These are phyloP conservation scores for Eucalyptus urophylla DNA, from an alignment of 345 rosid genomes.

Conservation along the genomic window DNA sequence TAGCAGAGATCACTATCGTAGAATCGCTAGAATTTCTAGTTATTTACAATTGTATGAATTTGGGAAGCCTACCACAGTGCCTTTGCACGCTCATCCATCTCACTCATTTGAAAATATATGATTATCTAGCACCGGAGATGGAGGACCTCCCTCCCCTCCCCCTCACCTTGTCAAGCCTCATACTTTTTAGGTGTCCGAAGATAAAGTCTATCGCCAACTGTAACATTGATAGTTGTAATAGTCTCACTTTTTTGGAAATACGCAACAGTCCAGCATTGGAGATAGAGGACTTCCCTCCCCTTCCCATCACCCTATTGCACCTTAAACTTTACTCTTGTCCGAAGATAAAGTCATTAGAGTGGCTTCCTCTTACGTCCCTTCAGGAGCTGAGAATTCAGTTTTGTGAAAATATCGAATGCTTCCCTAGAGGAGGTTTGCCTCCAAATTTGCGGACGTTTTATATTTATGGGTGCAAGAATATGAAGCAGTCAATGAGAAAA, in stretches of 20 bases:
- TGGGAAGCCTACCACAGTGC: no score
- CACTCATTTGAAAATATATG: fast-evolving
- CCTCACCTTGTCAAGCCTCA: fast-evolving
- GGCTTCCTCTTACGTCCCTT: no score
- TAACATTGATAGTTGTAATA: no score
- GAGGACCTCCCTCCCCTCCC: no score
- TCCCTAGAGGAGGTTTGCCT: no score
- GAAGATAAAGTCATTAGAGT: no score
- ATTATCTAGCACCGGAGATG: fast-evolving
- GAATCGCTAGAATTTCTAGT: fast-evolving
- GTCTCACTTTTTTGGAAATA: fast-evolving
- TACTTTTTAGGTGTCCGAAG: fast-evolving
- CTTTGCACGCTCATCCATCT: fast-evolving
- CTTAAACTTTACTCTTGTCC: fast-evolving
- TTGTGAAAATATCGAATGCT: no score
- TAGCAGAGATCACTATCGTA: no score
- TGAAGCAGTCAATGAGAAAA: fast-evolving
- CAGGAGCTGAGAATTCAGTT: fast-evolving
- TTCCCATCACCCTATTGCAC: fast-evolving
- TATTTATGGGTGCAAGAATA: fast-evolving
- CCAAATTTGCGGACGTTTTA: fast-evolving
- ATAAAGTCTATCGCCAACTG: no score
- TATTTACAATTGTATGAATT: fast-evolving
- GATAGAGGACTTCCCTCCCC: no score
- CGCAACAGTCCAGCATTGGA: fast-evolving